Evolutionary conservation across 352 stramenopile species (phyloP).

Genomic region (Phytophthora pistaciae): DNA sequence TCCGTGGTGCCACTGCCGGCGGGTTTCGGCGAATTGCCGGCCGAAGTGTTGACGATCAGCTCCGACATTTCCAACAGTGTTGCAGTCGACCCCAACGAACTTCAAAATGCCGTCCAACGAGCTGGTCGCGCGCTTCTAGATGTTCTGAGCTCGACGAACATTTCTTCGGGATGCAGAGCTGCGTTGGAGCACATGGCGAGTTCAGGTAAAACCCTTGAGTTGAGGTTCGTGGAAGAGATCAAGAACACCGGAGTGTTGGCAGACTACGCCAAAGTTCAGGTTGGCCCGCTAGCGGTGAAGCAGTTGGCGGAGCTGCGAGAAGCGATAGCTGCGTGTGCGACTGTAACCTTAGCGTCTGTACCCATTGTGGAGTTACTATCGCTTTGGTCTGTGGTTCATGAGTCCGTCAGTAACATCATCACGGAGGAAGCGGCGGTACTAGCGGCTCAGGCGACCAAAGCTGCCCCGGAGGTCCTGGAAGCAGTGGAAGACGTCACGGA

Average conservation of each 20-base stretch:
- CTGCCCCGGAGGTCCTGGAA: constrained; percentile 11
- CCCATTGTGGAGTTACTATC: constrained; percentile 36
- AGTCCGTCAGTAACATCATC: constrained; percentile 29
- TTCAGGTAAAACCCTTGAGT: constrained; percentile 6
- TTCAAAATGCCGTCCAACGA: constrained; percentile 1
- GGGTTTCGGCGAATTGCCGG: neutral
- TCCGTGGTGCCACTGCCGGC: constrained; percentile 14
- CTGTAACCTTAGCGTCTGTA: constrained; percentile 14
- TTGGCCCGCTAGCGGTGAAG: neutral
- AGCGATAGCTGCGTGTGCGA: constrained; percentile 27
- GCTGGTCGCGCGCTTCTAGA: constrained; percentile 14
- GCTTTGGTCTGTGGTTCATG: constrained; percentile 41
- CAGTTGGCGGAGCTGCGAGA: constrained; percentile 35
- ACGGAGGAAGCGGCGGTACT: constrained; percentile 23
- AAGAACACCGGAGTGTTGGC: constrained; percentile 3
- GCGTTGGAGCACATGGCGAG: constrained; percentile 13
- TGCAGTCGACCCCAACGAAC: neutral
- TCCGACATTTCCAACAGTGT: neutral
- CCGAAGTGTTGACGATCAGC: neutral
- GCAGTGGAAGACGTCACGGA: constrained; percentile 21
- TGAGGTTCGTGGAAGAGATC: constrained; percentile 17
- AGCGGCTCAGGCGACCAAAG: neutral
- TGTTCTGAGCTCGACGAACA: neutral
- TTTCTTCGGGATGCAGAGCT: constrained; percentile 9
- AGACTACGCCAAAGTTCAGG: neutral